phyloP scores from a whole-genome alignment of 164 flowering plant genomes.

The Santalum album region DNA sequence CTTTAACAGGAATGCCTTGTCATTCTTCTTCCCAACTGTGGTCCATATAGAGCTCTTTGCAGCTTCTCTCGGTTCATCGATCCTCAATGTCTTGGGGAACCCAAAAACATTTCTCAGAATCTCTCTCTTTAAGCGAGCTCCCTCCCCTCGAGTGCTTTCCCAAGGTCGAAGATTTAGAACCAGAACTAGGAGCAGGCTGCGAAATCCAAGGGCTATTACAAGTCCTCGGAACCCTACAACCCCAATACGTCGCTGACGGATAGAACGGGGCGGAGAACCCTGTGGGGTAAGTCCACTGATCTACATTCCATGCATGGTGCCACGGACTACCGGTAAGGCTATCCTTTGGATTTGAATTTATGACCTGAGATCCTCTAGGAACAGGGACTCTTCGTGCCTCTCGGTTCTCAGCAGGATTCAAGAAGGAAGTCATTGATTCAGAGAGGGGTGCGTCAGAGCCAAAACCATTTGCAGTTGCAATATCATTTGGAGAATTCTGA shows the following conservation, averaged over 20 bases:
- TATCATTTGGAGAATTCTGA: slow-evolving; percentile 11
- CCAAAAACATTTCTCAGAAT: no score
- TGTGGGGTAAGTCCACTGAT: slow-evolving; percentile 19
- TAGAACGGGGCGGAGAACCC: slow-evolving; percentile 29
- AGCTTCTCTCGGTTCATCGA: slow-evolving; percentile 39
- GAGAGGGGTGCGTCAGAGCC: slow-evolving; percentile 25
- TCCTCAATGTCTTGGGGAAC: slow-evolving; percentile 38
- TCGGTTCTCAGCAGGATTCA: slow-evolving; percentile 17
- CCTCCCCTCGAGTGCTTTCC: slow-evolving; percentile 48
- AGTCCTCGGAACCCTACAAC: slow-evolving; percentile 21
- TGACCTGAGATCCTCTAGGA: no score
- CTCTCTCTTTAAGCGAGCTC: slow-evolving; percentile 6
- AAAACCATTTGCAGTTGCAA: slow-evolving; percentile 21
- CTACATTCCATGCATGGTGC: slow-evolving; percentile 22
- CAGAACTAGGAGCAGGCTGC: slow-evolving; percentile 8
- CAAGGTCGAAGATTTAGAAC: slow-evolving; percentile 18
- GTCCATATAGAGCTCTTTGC: no score
- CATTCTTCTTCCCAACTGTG: no score
- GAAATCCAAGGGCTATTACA: slow-evolving; percentile 21
- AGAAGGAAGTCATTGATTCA: slow-evolving; percentile 18
- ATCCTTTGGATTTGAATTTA: no score
- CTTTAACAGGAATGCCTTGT: slow-evolving; percentile 22
- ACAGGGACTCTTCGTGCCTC: no score
- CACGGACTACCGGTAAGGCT: slow-evolving; percentile 22
- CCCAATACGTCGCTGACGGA: slow-evolving; percentile 26